Conservation (phyloP, 1,284 basidiomycete species). For the Puccinia coronata region DNA sequence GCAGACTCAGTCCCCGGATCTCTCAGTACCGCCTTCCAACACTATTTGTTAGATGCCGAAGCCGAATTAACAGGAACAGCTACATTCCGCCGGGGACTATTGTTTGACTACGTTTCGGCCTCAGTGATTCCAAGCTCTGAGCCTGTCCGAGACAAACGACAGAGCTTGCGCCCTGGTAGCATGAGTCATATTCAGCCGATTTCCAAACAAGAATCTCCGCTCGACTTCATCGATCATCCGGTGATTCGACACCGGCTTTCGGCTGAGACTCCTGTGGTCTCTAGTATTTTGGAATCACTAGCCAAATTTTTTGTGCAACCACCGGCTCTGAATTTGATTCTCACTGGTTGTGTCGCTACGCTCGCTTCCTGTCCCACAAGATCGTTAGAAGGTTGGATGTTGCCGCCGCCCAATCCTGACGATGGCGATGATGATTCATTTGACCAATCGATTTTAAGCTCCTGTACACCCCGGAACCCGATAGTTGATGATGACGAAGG, state of each 20-base stretch:
- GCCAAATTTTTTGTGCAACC: slow-evolving; percentile 55
- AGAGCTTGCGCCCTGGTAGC: background rate
- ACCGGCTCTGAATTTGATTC: slow-evolving; percentile 56
- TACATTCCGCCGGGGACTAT: slow-evolving; percentile 45
- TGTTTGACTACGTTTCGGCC: slow-evolving; percentile 44
- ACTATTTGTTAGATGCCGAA: slow-evolving; percentile 47
- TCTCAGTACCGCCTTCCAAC: slow-evolving; percentile 41
- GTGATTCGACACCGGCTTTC: slow-evolving; percentile 51
- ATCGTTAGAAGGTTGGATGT: slow-evolving; percentile 56
- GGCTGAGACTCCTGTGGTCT: slow-evolving; percentile 52
- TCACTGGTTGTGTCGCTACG: slow-evolving; percentile 54
- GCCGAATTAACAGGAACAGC: slow-evolving; percentile 44
- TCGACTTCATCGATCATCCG: slow-evolving; percentile 46
- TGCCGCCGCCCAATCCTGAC: slow-evolving; percentile 17
- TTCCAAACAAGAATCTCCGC: slow-evolving; percentile 4
- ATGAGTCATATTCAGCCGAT: background rate
- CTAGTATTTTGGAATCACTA: slow-evolving; percentile 53
- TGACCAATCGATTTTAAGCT: slow-evolving; percentile 17
- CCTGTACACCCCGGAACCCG: slow-evolving; percentile 27
- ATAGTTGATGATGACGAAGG: slow-evolving; percentile 62
- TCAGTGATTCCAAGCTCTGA: slow-evolving; percentile 30
- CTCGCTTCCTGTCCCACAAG: slow-evolving; percentile 54
- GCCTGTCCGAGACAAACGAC: background rate
- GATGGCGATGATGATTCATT: slow-evolving; percentile 22
- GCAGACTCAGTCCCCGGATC: slow-evolving; percentile 11